phyloP scores from a whole-genome alignment of 139 green algal species.

The Auxenochlorella pyrenoidosa region DNA sequence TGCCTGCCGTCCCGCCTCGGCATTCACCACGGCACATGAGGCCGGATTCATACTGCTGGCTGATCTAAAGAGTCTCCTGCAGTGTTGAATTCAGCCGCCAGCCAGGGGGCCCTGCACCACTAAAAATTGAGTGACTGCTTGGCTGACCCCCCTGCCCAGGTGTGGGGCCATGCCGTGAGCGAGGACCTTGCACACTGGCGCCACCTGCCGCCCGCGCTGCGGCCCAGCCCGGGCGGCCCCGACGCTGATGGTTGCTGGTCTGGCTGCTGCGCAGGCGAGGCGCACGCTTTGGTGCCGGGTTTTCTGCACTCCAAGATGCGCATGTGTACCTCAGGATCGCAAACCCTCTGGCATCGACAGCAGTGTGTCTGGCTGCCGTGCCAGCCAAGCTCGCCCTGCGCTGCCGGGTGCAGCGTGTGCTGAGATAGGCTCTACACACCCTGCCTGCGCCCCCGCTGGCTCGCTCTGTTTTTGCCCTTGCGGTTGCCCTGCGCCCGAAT shows the following conservation, averaged over 20 bases:
- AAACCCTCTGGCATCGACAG: too few species aligned
- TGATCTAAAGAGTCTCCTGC: too few species aligned
- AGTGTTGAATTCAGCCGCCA: too few species aligned
- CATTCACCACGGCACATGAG: too few species aligned
- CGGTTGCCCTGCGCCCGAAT: background rate
- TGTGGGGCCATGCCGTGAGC: constrained; percentile 85
- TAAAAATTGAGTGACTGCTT: too few species aligned
- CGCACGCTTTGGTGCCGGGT: too few species aligned
- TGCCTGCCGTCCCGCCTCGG: background rate
- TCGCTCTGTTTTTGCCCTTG: too few species aligned
- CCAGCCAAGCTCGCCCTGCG: background rate
- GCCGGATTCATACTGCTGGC: too few species aligned
- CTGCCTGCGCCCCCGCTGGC: too few species aligned
- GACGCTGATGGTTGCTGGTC: constrained; percentile 90
- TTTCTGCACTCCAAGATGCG: too few species aligned
- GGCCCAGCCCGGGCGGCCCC: constrained; percentile 66
- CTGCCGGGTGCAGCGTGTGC: background rate
- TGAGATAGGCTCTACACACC: too few species aligned
- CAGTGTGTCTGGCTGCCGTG: background rate
- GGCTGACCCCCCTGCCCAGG: background rate
- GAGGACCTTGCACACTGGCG: constrained; percentile 79
- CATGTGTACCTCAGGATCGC: too few species aligned
- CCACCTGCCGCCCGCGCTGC: constrained; percentile 75
- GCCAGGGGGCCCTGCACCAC: background rate
- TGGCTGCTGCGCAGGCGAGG: constrained; percentile 68